Conservation (phyloP, 2,329 filamentous ascomycete species). For the Tolypocladium album region DNA sequence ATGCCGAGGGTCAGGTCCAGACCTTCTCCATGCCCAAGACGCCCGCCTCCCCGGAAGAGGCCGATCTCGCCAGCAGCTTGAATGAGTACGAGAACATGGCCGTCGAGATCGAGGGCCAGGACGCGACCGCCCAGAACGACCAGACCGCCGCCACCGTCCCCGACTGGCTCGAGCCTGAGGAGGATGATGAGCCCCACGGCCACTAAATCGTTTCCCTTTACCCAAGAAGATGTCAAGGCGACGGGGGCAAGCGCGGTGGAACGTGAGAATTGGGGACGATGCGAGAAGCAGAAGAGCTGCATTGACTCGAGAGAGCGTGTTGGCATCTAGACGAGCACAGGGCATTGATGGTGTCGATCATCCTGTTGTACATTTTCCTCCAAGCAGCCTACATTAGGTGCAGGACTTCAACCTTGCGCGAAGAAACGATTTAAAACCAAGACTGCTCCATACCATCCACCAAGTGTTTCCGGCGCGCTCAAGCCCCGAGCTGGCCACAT, state of each 20-base stretch:
- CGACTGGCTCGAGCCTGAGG: slow-evolving; percentile 79
- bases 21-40: slow-evolving; percentile 72
- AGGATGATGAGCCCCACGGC: slow-evolving; percentile 31
- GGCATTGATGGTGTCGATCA: slow-evolving; percentile 12
- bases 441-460: background rate
- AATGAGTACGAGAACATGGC: slow-evolving; percentile 90
- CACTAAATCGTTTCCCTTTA: slow-evolving; percentile 27
- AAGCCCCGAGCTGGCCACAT: background rate
- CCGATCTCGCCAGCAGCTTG: slow-evolving; percentile 82
- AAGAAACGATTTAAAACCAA: slow-evolving; percentile 1
- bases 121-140: slow-evolving; percentile 47
- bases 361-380: slow-evolving; percentile 27
- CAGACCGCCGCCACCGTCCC: slow-evolving; percentile 46
- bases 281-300: background rate
- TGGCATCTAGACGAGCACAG: slow-evolving; percentile 5
- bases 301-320: background rate
- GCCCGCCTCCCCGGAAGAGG: slow-evolving; percentile 84
- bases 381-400: slow-evolving; percentile 19
- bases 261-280: background rate
- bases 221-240: background rate
- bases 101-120: slow-evolving; percentile 88
- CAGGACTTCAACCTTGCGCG: slow-evolving; percentile 14
- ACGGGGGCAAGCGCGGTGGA: background rate
- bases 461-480: background rate
- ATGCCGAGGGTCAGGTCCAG: slow-evolving; percentile 84